These are phyloP conservation scores for Protomyces arabidopsidicola DNA, from an alignment of 1,139 yeast genomes.

Conservation along the genomic window DNA sequence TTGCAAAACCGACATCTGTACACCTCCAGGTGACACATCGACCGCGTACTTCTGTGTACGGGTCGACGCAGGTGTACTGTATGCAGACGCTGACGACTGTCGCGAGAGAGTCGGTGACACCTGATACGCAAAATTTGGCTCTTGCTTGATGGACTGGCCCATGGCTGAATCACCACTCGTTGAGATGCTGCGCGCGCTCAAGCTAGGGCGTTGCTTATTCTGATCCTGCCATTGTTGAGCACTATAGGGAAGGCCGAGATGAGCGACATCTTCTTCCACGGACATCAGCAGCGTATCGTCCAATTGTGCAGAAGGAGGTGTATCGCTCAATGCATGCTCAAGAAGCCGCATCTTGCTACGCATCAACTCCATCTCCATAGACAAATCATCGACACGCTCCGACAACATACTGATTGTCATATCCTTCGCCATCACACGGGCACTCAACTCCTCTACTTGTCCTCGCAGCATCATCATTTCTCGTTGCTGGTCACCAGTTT, in stretches of 20 bases:
- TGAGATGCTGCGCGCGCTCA: neutral
- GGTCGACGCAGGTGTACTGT: neutral
- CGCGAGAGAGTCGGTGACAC: slow-evolving; percentile 1
- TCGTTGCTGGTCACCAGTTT: neutral
- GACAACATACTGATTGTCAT: slow-evolving; percentile 17
- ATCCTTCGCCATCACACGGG: slow-evolving; percentile 15
- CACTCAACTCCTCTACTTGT: slow-evolving; percentile 5
- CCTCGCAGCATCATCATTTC: neutral
- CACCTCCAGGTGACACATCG: neutral
- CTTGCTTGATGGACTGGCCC: neutral
- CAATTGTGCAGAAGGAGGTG: neutral
- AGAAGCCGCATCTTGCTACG: slow-evolving; percentile 9
- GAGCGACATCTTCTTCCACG: neutral
- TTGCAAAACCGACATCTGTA: slow-evolving; percentile 1
- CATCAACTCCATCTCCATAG: slow-evolving; percentile 14
- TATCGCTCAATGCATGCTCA: neutral
- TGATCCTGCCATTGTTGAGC: neutral
- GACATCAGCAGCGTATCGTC: neutral
- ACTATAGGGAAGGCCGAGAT: neutral
- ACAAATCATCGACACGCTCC: slow-evolving; percentile 11
- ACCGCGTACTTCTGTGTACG: neutral
- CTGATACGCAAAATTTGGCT: too few species aligned
- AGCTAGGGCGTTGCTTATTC: neutral
- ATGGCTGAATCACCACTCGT: neutral
- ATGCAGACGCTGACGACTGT: neutral